A percentile compares a stretch with the other conserved stretches of the same genome.
phyloP scores from a whole-genome alignment of 2,329 filamentous ascomycete genomes.

The Arthrobotrys megalospora region DNA sequence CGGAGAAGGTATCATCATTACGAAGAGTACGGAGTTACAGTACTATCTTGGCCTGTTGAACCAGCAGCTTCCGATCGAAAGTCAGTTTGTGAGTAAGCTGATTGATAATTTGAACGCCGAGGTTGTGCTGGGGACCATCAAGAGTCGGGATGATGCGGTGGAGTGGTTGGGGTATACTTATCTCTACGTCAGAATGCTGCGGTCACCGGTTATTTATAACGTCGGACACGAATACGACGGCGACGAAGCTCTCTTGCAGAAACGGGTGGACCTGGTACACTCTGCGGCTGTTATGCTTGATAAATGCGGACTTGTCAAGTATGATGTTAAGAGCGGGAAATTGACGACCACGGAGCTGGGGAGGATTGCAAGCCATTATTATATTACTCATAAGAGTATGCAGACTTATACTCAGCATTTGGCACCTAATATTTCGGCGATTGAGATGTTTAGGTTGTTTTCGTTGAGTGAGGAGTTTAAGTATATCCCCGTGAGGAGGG shows the following conservation, averaged over 20 bases:
- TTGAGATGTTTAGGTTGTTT: conserved; percentile 97
- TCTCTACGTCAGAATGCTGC: conserved; percentile 96
- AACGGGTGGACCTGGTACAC: conserved; percentile 96
- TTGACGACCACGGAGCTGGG: conserved; percentile 94
- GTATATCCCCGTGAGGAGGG: conserved; percentile 96
- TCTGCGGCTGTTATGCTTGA: conserved; percentile 90
- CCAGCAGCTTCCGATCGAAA: conserved; percentile 97
- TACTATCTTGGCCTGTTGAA: conserved; percentile 98
- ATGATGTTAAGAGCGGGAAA: conserved; percentile 92
- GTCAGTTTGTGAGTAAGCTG: conserved; percentile 91
- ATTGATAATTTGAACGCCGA: conserved; percentile 98
- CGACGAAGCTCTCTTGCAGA: conserved; percentile 91
- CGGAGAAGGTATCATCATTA: conserved; percentile 98
- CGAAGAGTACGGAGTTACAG: conserved; percentile 92
- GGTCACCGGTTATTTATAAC: conserved; percentile 93
- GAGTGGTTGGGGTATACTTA: conserved; percentile 99
- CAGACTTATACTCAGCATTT: conserved; percentile 96
- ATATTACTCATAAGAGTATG: conserved; percentile 97
- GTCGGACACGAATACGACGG: conserved; percentile 96
- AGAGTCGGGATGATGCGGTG: conserved; percentile 93
- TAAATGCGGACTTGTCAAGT: conserved; percentile 90
- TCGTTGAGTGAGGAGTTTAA: conserved; percentile 98
- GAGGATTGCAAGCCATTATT: conserved; percentile 96
- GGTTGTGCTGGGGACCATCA: conserved; percentile 92
- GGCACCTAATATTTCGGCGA: conserved; percentile 90